Evolutionary conservation across 2,329 filamentous ascomycete species (phyloP).

Genomic region (Alternaria ventricosa): DNA sequence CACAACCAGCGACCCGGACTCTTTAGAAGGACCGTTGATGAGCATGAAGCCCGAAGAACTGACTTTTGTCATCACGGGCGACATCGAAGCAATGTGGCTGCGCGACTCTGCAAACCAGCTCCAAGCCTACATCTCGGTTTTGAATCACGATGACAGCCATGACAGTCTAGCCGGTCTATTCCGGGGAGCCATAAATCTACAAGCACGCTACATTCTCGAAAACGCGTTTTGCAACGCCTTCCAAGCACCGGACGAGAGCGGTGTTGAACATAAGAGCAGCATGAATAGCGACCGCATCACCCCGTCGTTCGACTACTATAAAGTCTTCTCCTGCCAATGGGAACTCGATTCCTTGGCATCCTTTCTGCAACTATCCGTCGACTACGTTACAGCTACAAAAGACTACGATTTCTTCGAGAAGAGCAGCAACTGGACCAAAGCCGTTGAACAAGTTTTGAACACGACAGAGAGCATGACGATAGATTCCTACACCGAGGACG

Average conservation of each 20-base stretch:
- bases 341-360: conserved; percentile 59
- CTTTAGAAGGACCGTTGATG: neutral
- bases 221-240: conserved; percentile 62
- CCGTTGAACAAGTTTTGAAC: conserved; percentile 52
- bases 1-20: conserved; percentile 41
- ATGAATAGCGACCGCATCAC: conserved; percentile 52
- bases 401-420: conserved; percentile 56
- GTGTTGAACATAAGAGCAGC: conserved; percentile 46
- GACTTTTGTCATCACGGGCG: conserved; percentile 64
- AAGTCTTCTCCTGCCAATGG: conserved; percentile 61
- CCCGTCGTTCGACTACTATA: conserved; percentile 52
- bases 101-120: conserved; percentile 70
- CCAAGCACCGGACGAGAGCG: conserved; percentile 58
- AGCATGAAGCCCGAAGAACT: conserved; percentile 55
- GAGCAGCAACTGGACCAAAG: conserved; percentile 53
- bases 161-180: conserved; percentile 68
- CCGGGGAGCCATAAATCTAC: conserved; percentile 74
- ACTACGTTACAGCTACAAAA: conserved; percentile 56
- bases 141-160: conserved; percentile 56
- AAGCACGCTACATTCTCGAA: conserved; percentile 70
- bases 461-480: conserved; percentile 56
- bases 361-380: conserved; percentile 56
- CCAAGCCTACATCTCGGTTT: conserved; percentile 68
- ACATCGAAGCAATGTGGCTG: conserved; percentile 64
- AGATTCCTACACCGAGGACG: conserved; percentile 54